Percentiles rank a stretch among this genome's conserved stretches.
Evolutionary conservation across 805 yeast genomes (phyloP).

Genomic region (Ogataea trehaloabstinens): DNA sequence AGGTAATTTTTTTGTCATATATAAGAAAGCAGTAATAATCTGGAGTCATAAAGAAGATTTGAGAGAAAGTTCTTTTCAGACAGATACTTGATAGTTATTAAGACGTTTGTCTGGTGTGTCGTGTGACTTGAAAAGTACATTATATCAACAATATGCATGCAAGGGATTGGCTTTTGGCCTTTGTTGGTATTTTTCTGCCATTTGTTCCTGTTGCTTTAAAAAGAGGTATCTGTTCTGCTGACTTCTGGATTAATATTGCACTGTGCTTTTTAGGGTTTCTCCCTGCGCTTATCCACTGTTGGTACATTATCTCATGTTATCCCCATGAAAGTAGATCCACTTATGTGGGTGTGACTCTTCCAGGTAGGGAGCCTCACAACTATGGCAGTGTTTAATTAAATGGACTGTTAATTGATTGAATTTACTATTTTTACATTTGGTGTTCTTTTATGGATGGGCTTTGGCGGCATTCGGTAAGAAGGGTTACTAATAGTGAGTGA

Average conservation of each 20-base stretch:
- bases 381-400: conserved; percentile 32
- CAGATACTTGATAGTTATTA: too few species aligned
- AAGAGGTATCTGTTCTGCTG: conserved; percentile 60
- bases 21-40: too few species aligned
- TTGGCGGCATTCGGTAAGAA: too few species aligned
- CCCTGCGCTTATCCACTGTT: conserved; percentile 76
- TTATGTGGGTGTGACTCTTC: conserved; percentile 33
- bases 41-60: too few species aligned
- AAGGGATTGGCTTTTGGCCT: conserved; percentile 57
- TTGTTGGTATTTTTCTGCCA: conserved; percentile 67
- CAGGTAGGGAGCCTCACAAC: conserved; percentile 33
- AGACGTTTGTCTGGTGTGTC: too few species aligned
- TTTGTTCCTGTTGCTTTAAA: conserved; percentile 71
- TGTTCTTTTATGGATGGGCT: too few species aligned
- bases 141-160: conserved; percentile 27
- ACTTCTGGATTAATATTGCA: conserved; percentile 61
- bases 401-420: too few species aligned
- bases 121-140: too few species aligned
- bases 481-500: too few species aligned
- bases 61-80: too few species aligned
- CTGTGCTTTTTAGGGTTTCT: conserved; percentile 68
- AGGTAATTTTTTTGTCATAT: too few species aligned
- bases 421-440: too few species aligned
- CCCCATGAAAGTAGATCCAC: conserved; percentile 42
- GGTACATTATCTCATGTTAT: conserved; percentile 74